These are phyloP conservation scores for Pulicaria dysenterica DNA, from an alignment of 129 eudicot species.

Conservation along the genomic window DNA sequence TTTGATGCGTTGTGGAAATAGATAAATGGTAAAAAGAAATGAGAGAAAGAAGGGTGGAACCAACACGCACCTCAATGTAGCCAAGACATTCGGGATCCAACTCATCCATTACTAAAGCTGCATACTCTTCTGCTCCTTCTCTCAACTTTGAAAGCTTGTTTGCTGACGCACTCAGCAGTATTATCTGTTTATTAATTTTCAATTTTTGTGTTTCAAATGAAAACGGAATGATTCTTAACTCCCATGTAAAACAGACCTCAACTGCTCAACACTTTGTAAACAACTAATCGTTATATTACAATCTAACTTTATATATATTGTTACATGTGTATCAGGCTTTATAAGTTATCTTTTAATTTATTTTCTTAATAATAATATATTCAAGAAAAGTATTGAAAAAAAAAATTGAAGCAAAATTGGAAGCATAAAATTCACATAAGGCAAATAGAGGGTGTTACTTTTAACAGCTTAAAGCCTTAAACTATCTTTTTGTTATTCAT, in stretches of 20 bases:
- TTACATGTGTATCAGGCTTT: too few species aligned
- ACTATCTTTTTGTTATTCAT: too few species aligned
- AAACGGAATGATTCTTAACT: neutral
- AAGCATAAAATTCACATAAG: too few species aligned
- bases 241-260: conserved; percentile 25
- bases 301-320: too few species aligned
- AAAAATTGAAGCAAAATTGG: too few species aligned
- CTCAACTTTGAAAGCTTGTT: conserved; percentile 88
- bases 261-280: conserved; percentile 3
- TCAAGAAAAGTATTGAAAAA: too few species aligned
- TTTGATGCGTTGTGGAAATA: neutral
- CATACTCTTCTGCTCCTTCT: conserved; percentile 96
- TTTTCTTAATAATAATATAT: too few species aligned
- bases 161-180: conserved; percentile 94
- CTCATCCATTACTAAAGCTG: conserved; percentile 97
- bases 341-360: too few species aligned
- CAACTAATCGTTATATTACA: too few species aligned
- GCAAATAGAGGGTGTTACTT: too few species aligned
- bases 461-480: too few species aligned
- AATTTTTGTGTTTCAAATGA: neutral
- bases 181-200: conserved; percentile 52
- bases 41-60: conserved; percentile 6
- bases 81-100: conserved; percentile 96
- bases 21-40: neutral
- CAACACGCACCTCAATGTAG: conserved; percentile 78